Evolutionary conservation across 495 filamentous ascomycete genomes (phyloP).

Genomic region (Zalerion maritima): DNA sequence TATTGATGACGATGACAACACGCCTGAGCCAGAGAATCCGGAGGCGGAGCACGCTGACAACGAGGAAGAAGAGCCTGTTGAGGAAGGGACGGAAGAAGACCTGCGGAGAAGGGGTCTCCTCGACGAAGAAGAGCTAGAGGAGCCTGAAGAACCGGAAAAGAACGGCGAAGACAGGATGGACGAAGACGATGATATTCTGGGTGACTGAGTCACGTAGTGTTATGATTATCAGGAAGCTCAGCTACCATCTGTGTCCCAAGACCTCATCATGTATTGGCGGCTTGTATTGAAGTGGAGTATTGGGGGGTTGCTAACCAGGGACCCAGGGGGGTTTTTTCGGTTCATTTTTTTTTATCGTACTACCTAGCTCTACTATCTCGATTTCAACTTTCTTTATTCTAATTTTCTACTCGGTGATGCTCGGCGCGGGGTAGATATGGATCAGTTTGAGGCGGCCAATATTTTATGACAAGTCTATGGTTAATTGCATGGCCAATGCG

Average conservation of each 20-base stretch:
- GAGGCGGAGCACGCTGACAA: conserved; percentile 34
- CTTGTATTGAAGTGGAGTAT: too few relatives aligned
- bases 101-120: conserved; percentile 43
- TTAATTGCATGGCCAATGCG: too few relatives aligned
- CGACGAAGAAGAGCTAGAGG: conserved; percentile 37
- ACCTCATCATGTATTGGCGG: too few relatives aligned
- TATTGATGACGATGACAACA: conserved; percentile 35
- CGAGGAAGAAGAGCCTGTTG: conserved; percentile 19
- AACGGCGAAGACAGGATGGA: conserved; percentile 29
- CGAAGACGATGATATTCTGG: conserved; percentile 54
- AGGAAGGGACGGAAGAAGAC: conserved; percentile 45
- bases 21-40: conserved; percentile 31
- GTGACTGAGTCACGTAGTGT: conserved; percentile 46
- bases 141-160: conserved; percentile 15
- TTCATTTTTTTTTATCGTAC: too few relatives aligned
- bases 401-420: background rate
- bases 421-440: too few relatives aligned
- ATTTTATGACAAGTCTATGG: too few relatives aligned
- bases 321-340: too few relatives aligned
- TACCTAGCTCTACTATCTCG: background rate
- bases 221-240: conserved; percentile 2
- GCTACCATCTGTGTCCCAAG: too few relatives aligned
- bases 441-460: too few relatives aligned
- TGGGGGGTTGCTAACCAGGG: too few relatives aligned
- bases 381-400: background rate